These are phyloP conservation scores for Crepidotus variabilis DNA, from an alignment of 768 basidiomycete species.

Conservation along the genomic window DNA sequence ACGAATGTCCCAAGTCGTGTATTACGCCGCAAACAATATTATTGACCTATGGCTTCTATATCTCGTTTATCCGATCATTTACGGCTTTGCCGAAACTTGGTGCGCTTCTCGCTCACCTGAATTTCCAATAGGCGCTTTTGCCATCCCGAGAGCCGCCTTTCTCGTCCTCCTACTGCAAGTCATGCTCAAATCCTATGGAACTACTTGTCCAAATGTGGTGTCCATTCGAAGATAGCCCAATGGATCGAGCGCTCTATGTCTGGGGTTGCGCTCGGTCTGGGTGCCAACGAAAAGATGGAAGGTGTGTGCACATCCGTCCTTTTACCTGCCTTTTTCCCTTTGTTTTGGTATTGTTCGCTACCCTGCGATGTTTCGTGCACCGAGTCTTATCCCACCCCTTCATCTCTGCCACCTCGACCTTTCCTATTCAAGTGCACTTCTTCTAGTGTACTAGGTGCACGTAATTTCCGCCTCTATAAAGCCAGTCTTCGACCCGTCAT, in stretches of 20 bases:
- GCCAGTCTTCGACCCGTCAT: neutral
- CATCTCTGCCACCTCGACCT: neutral
- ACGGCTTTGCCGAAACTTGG: neutral
- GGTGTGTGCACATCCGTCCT: constrained; percentile 42
- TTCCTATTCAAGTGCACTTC: neutral
- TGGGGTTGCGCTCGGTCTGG: constrained; percentile 72
- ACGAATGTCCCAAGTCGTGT: constrained; percentile 57
- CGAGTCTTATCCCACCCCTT: neutral
- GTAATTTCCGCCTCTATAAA: neutral
- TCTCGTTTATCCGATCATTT: constrained; percentile 9
- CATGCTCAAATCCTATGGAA: constrained; percentile 73
- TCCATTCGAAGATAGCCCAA: constrained; percentile 79
- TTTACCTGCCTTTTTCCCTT: neutral
- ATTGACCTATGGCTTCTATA: constrained; percentile 36
- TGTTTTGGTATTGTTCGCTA: neutral
- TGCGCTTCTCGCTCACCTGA: neutral
- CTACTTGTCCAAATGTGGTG: constrained; percentile 88
- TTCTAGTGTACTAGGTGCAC: neutral
- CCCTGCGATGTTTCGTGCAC: neutral
- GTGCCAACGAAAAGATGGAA: constrained; percentile 76
- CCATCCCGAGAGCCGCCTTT: constrained; percentile 57
- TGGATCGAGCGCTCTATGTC: constrained; percentile 82
- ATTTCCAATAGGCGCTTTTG: constrained; percentile 61
- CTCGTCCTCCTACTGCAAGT: constrained; percentile 65
- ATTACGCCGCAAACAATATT: constrained; percentile 40